Percentiles rank a stretch among this genome's conserved stretches.
Conservation (phyloP, 2,329 filamentous ascomycete species). For the Aspergillus sp. region DNA sequence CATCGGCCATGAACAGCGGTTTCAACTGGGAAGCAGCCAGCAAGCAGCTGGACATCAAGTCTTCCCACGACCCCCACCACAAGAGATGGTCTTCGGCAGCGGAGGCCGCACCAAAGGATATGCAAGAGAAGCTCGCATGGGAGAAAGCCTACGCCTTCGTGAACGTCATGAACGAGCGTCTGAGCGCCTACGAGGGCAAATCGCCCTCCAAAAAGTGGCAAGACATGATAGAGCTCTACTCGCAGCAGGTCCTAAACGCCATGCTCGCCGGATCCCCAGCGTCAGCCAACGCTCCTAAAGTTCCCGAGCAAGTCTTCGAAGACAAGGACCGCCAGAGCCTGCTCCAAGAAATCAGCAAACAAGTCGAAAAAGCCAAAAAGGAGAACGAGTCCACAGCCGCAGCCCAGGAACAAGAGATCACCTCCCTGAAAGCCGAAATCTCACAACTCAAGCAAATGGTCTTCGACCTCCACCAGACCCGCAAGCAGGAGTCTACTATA, state of each 20-base stretch:
- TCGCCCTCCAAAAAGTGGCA: conserved; percentile 19
- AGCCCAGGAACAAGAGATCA: conserved; percentile 28
- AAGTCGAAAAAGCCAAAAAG: not conserved
- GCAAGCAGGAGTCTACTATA: conserved; percentile 8
- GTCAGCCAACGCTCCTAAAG: not conserved
- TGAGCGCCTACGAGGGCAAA: conserved; percentile 25
- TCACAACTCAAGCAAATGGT: conserved; percentile 33
- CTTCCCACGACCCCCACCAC: conserved; percentile 24
- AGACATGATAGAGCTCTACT: conserved; percentile 27
- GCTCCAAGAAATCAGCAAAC: not conserved
- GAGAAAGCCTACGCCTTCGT: conserved; percentile 39
- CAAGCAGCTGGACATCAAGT: conserved; percentile 31
- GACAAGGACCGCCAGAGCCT: not conserved
- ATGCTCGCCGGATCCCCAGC: conserved; percentile 18
- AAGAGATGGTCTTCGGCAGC: conserved; percentile 34
- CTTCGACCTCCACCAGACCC: conserved; percentile 26
- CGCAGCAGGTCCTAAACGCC: conserved; percentile 26
- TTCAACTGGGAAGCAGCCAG: conserved; percentile 32
- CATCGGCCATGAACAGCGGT: conserved; percentile 39
- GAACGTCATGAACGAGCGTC: conserved; percentile 28
- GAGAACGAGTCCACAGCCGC: not conserved
- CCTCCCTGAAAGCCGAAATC: conserved; percentile 31
- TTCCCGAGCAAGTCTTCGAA: not conserved
- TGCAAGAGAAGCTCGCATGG: conserved; percentile 25
- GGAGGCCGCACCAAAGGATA: conserved; percentile 19